phyloP scores from a whole-genome alignment of 179 eudicot species.

The Monotropa hypopitys region DNA sequence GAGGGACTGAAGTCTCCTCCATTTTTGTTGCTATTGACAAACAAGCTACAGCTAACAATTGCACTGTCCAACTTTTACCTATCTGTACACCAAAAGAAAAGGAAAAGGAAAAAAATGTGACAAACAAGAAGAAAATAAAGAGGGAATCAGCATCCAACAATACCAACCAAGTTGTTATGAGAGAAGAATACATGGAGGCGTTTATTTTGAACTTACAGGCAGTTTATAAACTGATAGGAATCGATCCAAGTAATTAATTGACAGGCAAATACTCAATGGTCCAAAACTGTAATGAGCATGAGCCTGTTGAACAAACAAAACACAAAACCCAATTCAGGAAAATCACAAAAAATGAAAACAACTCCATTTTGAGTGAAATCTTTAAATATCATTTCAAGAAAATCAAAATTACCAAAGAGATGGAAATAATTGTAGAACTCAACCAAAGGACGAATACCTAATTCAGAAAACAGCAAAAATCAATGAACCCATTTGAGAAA shows the following conservation, averaged over 20 bases:
- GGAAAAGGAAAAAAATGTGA: neutral
- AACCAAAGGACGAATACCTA: neutral
- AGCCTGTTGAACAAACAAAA: conserved; percentile 46
- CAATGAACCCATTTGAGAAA: neutral
- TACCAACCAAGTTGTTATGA: neutral
- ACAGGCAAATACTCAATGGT: conserved; percentile 43
- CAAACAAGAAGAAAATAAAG: neutral
- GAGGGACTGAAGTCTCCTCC: conserved; percentile 55
- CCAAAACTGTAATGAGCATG: conserved; percentile 53
- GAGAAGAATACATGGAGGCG: neutral
- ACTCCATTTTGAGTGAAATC: too few species aligned
- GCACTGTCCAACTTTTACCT: conserved; percentile 56
- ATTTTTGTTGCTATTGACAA: conserved; percentile 72
- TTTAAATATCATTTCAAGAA: too few species aligned
- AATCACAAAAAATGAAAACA: neutral
- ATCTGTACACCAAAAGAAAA: conserved; percentile 23
- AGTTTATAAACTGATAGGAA: conserved; percentile 46
- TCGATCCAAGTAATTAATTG: conserved; percentile 73
- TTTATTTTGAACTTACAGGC: conserved; percentile 44
- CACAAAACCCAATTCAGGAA: conserved; percentile 13
- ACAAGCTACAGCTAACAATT: conserved; percentile 75
- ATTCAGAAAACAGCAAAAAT: neutral
- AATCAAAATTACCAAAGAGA: neutral
- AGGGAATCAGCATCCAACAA: conserved; percentile 1
- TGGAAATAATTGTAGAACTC: neutral